Conservation (phyloP, 495 filamentous ascomycete species). For the Penicillium nucicola region DNA sequence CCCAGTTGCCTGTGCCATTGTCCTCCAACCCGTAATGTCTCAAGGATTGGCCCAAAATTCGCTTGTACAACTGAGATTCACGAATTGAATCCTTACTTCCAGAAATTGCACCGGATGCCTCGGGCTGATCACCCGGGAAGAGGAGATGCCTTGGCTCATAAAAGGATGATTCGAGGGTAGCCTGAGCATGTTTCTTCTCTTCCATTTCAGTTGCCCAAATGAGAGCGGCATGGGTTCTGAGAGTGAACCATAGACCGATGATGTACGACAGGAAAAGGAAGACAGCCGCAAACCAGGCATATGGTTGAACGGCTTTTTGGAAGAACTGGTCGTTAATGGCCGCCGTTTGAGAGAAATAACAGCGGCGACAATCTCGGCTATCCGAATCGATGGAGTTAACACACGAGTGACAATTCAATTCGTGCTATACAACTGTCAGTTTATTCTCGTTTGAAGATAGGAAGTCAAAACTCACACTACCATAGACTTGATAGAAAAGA, state of each 20-base stretch:
- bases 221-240: slow-evolving; percentile 91
- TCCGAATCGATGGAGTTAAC: slow-evolving; percentile 40
- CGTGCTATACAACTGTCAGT: slow-evolving; percentile 59
- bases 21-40: slow-evolving; percentile 68
- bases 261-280: slow-evolving; percentile 90
- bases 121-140: slow-evolving; percentile 29
- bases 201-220: slow-evolving; percentile 92
- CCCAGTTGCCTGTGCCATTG: slow-evolving; percentile 44
- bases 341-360: slow-evolving; percentile 90
- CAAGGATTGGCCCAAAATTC: slow-evolving; percentile 85
- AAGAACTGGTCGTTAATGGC: slow-evolving; percentile 85
- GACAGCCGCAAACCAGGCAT: slow-evolving; percentile 80
- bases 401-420: slow-evolving; percentile 86
- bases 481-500: slow-evolving; percentile 98
- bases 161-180: slow-evolving; percentile 34
- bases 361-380: slow-evolving; percentile 77
- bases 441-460: slow-evolving; percentile 3
- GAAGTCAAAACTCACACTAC: slow-evolving; percentile 61
- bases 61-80: slow-evolving; percentile 86
- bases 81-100: slow-evolving; percentile 53
- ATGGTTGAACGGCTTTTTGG: slow-evolving; percentile 83
- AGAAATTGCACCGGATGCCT: slow-evolving; percentile 21
- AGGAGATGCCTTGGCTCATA: slow-evolving; percentile 39
- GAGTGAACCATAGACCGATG: slow-evolving; percentile 93
- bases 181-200: slow-evolving; percentile 64